Evolutionary conservation across 768 basidiomycete species (phyloP), one percentile per base, ranked within the genome.

Genomic region (Lepiota brunneoincarnata): DNA sequence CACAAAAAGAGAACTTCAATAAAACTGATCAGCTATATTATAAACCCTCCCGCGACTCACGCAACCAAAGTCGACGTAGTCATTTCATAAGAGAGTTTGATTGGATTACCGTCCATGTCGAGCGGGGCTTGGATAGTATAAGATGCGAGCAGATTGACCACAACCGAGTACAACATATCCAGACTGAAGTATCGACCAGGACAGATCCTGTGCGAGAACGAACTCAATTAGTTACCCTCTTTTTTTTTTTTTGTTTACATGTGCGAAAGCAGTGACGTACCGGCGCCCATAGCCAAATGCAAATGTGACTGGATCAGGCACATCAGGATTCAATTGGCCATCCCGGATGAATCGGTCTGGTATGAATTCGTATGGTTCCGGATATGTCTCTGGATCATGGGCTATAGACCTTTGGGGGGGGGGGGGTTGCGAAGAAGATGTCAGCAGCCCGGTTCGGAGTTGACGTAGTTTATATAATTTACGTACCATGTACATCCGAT

Each of bases 291-390:
- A 73, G 6, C 72, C 73, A 53, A 69, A 73, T 2, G 68, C 66
- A 49, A 69, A 54, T 12, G 63, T 55, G 41, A 68, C 62, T 21
- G 79, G 69, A 52, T 79, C 75, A 0, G 20, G 39, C 18, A 73
- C 67, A 2, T 66, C 62, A 14, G 64, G 62, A 48, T 71, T 57
- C 6, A 72, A 61, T n/a, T 69, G 67, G n/a, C 72, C 74, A 53
- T 76, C 68, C 12, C 69, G 60, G 20, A 79, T 61, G 66, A 74
- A 81, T 9, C 80, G 72, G 21, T 71, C 75, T 6, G 80, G 80
- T 9, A 67, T 69, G 59, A 76, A 81, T 17, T 54, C 59, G 23
- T 52, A 35, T 37, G 72, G 68, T 18, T 72, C 60, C n/a, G 69
- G 67, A 51, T 71, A 72, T 26, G 59, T 58, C 11, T 64, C 58